Evolutionary conservation across 2,329 filamentous ascomycete species (phyloP).

Genomic region (Aspergillus quadrilineatus): DNA sequence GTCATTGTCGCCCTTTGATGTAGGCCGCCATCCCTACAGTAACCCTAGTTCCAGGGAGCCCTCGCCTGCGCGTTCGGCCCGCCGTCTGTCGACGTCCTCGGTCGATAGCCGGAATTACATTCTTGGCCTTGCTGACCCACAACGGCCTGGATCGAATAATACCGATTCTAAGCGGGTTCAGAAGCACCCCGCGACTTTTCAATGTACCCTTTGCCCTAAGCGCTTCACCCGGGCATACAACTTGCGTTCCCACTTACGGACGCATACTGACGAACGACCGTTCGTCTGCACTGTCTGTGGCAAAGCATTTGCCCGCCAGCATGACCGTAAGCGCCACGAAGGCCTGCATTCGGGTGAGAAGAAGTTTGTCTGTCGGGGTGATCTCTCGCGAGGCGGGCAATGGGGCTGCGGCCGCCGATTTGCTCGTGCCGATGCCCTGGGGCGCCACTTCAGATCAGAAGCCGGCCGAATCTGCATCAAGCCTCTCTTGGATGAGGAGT

Average conservation of each 20-base stretch:
- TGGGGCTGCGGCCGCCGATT: conserved; percentile 96
- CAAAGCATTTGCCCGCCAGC: conserved; percentile 95
- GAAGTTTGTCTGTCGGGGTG: conserved; percentile 95
- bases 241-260: conserved; percentile 87
- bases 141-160: conserved; percentile 66
- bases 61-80: conserved; percentile 44
- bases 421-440: conserved; percentile 90
- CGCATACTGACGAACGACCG: conserved; percentile 93
- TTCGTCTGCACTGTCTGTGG: conserved; percentile 97
- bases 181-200: conserved; percentile 96
- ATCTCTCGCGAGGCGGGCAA: conserved; percentile 74
- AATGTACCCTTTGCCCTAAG: conserved; percentile 90
- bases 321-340: conserved; percentile 96
- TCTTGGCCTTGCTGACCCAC: conserved; percentile 85
- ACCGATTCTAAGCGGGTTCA: conserved; percentile 77
- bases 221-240: conserved; percentile 97
- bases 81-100: conserved; percentile 47
- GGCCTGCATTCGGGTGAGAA: conserved; percentile 95
- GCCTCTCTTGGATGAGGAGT: conserved; percentile 93
- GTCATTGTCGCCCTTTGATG: conserved; percentile 46
- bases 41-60: conserved; percentile 45
- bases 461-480: conserved; percentile 96
- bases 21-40: conserved; percentile 35
- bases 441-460: conserved; percentile 91
- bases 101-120: conserved; percentile 70